A percentile compares a stretch with the other conserved stretches of the same genome.
Evolutionary conservation across 305 asterid genomes (phyloP).

Genomic region (Andrographis paniculata): DNA sequence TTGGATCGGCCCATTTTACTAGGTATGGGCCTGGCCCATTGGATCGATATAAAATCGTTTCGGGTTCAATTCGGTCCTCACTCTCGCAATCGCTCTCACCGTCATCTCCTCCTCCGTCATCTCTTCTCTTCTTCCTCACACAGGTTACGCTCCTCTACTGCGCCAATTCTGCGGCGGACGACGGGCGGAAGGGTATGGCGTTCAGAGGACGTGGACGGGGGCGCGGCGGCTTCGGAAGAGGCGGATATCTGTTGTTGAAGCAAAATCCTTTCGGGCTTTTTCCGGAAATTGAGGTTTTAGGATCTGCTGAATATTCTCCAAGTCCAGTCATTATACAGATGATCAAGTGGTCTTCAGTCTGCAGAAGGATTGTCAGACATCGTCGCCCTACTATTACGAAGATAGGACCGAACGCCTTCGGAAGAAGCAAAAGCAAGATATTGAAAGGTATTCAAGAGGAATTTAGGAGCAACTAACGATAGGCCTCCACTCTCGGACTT

Average conservation of each 20-base stretch:
- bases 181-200: neutral
- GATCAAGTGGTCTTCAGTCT: constrained; percentile 32
- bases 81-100: no score
- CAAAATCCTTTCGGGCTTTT: neutral
- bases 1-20: no score
- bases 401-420: constrained; percentile 27
- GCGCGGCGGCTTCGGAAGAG: neutral
- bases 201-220: neutral
- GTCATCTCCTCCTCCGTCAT: no score
- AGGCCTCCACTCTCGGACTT: constrained; percentile 41
- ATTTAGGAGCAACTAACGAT: constrained; percentile 15
- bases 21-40: no score
- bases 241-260: no score
- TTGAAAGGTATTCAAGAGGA: constrained; percentile 53
- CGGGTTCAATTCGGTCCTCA: no score
- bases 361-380: constrained; percentile 27
- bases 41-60: no score
- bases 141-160: no score
- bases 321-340: constrained; percentile 18
- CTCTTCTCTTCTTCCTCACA: no score
- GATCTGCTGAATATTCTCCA: constrained; percentile 28
- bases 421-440: constrained; percentile 33
- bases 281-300: constrained; percentile 37
- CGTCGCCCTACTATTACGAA: constrained; percentile 48
- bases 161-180: no score